Base-by-base conservation (phyloP, 2,329 filamentous ascomycete genomes). In the Aspergillus proliferans region DNA sequence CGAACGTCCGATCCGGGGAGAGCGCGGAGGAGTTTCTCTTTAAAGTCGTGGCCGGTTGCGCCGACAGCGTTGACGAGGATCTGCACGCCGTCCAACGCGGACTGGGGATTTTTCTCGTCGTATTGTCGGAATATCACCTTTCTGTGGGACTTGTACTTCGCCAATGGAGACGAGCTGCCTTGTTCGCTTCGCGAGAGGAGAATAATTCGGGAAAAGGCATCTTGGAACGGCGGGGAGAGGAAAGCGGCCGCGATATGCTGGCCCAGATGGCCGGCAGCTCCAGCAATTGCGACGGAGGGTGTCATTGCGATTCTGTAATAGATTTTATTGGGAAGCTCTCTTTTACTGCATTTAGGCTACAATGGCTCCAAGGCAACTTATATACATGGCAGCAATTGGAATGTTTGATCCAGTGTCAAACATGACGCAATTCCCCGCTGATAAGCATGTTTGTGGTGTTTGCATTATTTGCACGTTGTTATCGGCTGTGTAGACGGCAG, bases 51-150 rank as follows among this genome's bases (percentile, higher is more conserved):
- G 48, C 66, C 61, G 3, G 52, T 43, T 1, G 56, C 47, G 0
- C 62, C 62, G 46, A 66, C 48, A 7, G 62, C 52, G 47, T 65
- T 68, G 22, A 70, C 53, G 6, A 70, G 61, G 24, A 68, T 57
- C 30, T 68, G 53, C 1, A 68, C 59, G 36, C 55, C 65, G 1
- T 58, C 45, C 0, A 70, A 55, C 8, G 60, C 57, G 9, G 50
- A 40, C 48, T 18, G 36, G 15, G 52, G 26, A 19, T 60, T 58
- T 28, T 53, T 46, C 9, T 62, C 58, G 21, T 53, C 47, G 39
- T 58, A 59, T 15, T 45, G 18, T 48, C 47, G 12, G 38, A 40
- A 40, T 2, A 40, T 5, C 7, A 12, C 38, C 10, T 40, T 40
- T 7, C 9, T 21, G 18, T 40, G 18, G 38, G n/a, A 19, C 15